Percentiles rank a stretch among this genome's conserved stretches.
Evolutionary conservation across 2,329 filamentous ascomycete species (phyloP).

Genomic region (Alternaria arbusti): DNA sequence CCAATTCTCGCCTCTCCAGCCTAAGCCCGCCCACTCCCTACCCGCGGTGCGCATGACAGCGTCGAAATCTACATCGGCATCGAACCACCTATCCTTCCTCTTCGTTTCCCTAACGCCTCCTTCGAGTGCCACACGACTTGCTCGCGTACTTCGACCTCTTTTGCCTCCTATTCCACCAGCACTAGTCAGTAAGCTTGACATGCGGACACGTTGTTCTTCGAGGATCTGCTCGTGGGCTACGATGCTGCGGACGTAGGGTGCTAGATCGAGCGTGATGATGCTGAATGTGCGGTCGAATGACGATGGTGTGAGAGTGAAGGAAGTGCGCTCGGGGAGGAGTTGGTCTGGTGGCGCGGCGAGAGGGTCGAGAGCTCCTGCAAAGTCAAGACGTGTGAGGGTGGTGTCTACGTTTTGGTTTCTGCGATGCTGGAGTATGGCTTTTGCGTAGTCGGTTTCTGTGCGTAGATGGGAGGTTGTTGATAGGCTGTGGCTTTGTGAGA

Average conservation of each 20-base stretch:
- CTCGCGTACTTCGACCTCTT: constrained; percentile 72
- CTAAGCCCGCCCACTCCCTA: constrained; percentile 48
- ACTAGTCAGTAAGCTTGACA: constrained; percentile 66
- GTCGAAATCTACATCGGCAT: constrained; percentile 63
- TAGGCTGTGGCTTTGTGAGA: not conserved
- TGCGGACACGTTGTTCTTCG: constrained; percentile 68
- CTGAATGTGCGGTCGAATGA: constrained; percentile 75
- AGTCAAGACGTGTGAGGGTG: constrained; percentile 46
- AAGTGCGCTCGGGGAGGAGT: constrained; percentile 36
- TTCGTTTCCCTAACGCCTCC: constrained; percentile 72
- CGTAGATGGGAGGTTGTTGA: not conserved
- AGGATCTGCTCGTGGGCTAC: constrained; percentile 76
- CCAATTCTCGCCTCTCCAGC: constrained; percentile 16
- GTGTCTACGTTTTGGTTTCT: constrained; percentile 17
- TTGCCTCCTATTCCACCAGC: constrained; percentile 62
- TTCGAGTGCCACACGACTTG: constrained; percentile 78
- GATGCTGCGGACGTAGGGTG: constrained; percentile 88
- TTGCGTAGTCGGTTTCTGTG: constrained; percentile 27
- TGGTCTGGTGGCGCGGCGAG: constrained; percentile 51
- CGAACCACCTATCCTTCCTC: constrained; percentile 76
- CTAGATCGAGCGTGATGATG: constrained; percentile 76
- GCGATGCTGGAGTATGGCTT: constrained; percentile 41
- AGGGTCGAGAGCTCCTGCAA: constrained; percentile 59
- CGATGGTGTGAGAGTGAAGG: constrained; percentile 66
- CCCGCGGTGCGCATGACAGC: constrained; percentile 69